phyloP scores from a whole-genome alignment of 176 grass and related monocot genomes.

The Eragrostis curvula region DNA sequence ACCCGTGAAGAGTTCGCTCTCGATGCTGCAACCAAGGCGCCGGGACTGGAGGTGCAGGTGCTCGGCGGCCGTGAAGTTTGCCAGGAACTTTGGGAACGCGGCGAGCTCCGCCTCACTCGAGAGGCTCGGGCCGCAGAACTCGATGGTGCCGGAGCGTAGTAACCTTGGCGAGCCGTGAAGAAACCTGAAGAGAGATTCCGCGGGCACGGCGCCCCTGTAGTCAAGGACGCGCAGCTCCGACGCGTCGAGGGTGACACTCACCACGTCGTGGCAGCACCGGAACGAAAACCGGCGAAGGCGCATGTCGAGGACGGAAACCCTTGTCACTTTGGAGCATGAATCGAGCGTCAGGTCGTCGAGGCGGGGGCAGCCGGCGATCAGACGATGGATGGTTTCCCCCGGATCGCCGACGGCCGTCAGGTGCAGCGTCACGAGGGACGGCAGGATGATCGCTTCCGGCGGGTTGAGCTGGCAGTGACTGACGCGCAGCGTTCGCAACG shows the following conservation, averaged over 20 bases:
- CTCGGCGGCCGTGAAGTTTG: not conserved
- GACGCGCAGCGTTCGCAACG: not conserved
- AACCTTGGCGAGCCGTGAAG: not conserved
- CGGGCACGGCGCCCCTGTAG: not conserved
- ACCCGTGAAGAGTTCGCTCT: not conserved
- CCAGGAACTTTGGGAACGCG: not conserved
- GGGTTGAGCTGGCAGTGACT: not conserved
- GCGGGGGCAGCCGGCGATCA: conserved; percentile 8
- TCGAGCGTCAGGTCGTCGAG: not conserved
- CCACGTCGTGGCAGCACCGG: not conserved
- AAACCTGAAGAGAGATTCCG: not conserved
- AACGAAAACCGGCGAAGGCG: conserved; percentile 12
- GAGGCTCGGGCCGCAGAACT: not conserved
- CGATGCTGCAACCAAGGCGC: not conserved
- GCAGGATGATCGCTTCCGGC: not conserved
- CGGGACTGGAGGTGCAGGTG: not conserved
- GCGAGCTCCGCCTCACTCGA: no score
- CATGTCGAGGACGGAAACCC: not conserved
- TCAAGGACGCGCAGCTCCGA: not conserved
- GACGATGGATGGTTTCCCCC: not conserved
- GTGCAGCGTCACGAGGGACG: not conserved
- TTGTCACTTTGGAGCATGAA: not conserved
- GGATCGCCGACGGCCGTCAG: not conserved
- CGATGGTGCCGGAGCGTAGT: not conserved
- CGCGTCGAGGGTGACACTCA: not conserved